These are phyloP conservation scores for Nothopassalora personata DNA, from an alignment of 2,329 filamentous ascomycete species.

Conservation along the genomic window DNA sequence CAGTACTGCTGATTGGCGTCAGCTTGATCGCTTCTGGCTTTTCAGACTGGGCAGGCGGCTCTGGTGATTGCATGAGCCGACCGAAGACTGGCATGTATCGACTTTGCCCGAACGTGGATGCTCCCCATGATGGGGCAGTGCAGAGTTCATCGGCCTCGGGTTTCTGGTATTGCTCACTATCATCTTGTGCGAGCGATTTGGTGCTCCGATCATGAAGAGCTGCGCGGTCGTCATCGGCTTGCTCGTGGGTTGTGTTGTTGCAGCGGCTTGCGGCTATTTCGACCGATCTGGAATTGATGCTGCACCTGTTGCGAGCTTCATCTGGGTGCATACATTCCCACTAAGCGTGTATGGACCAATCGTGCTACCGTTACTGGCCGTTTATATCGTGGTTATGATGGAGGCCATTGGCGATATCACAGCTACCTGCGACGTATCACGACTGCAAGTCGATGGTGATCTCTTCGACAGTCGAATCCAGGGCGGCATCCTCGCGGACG, in stretches of 20 bases:
- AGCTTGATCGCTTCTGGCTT: slow-evolving; percentile 67
- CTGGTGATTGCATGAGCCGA: slow-evolving; percentile 50
- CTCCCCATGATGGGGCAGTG: slow-evolving; percentile 70
- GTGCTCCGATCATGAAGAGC: slow-evolving; percentile 78
- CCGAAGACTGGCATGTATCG: slow-evolving; percentile 51
- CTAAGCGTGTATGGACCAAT: slow-evolving; percentile 67
- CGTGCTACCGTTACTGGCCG: slow-evolving; percentile 61
- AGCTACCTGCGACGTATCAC: slow-evolving; percentile 74
- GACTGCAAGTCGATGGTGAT: slow-evolving; percentile 65
- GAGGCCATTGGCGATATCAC: slow-evolving; percentile 56
- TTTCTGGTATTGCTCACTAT: slow-evolving; percentile 77
- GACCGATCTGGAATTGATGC: slow-evolving; percentile 64
- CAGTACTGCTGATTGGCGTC: slow-evolving; percentile 67
- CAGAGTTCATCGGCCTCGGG: slow-evolving; percentile 72
- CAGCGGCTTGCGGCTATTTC: slow-evolving; percentile 72
- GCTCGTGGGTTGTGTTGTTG: slow-evolving; percentile 71
- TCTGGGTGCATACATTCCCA: slow-evolving; percentile 75
- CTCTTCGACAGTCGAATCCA: slow-evolving; percentile 73
- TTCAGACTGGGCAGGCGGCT: slow-evolving; percentile 72
- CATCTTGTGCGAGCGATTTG: slow-evolving; percentile 74
- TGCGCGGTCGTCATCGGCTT: slow-evolving; percentile 70
- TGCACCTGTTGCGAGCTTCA: slow-evolving; percentile 66
- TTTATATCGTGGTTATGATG: slow-evolving; percentile 65
- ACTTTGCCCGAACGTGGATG: slow-evolving; percentile 61
- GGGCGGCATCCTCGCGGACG: slow-evolving; percentile 63